Conservation (phyloP, 352 stramenopile genomes). For the Pythium oligandrum region DNA sequence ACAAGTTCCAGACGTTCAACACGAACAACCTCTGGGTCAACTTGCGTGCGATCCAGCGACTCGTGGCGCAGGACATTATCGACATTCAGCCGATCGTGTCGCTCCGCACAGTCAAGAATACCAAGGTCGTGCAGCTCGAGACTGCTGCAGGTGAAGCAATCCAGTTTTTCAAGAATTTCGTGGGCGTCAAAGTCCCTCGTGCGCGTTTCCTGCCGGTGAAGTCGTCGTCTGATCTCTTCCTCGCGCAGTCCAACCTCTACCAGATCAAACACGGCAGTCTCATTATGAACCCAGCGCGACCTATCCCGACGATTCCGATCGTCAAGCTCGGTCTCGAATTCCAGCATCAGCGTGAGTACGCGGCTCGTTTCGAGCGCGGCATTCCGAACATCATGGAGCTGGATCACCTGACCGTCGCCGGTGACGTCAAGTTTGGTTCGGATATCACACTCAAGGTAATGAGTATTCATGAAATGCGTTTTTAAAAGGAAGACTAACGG, state of each 20-base stretch:
- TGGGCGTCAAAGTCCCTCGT: slow-evolving; percentile 94
- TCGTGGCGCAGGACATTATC: slow-evolving; percentile 96
- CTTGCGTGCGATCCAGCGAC: slow-evolving; percentile 94
- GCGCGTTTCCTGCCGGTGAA: slow-evolving; percentile 98
- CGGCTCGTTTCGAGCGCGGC: slow-evolving; percentile 77
- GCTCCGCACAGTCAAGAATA: slow-evolving; percentile 94
- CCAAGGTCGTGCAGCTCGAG: slow-evolving; percentile 92
- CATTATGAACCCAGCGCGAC: slow-evolving; percentile 81
- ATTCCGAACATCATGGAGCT: slow-evolving; percentile 93
- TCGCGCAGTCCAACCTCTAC: slow-evolving; percentile 92
- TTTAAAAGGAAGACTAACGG: neutral
- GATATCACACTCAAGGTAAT: slow-evolving; percentile 89
- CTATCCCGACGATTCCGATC: slow-evolving; percentile 85
- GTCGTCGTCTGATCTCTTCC: slow-evolving; percentile 97
- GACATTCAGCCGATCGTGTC: slow-evolving; percentile 95
- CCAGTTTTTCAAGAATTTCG: slow-evolving; percentile 97
- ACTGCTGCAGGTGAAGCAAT: slow-evolving; percentile 97
- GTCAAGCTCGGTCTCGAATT: slow-evolving; percentile 93
- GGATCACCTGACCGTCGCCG: slow-evolving; percentile 91
- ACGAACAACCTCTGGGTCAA: slow-evolving; percentile 99
- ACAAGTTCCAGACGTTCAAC: slow-evolving; percentile 98
- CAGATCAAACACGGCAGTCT: slow-evolving; percentile 91
- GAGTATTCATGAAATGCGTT: neutral
- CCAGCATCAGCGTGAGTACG: slow-evolving; percentile 85
- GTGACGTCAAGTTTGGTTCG: slow-evolving; percentile 91